Base-by-base conservation (phyloP, 306 rosid genomes). In the Castanea crenata region DNA sequence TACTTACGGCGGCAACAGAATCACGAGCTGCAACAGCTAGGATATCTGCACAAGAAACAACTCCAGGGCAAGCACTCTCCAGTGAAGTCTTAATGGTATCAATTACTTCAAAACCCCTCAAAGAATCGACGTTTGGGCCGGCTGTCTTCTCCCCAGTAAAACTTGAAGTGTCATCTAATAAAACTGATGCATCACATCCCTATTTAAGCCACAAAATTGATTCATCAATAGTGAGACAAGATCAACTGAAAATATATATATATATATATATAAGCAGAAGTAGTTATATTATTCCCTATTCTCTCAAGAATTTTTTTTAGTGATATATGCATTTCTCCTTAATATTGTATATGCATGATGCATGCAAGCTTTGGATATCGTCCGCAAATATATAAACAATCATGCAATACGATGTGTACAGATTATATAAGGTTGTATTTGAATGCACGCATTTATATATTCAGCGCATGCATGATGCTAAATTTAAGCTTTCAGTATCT, bases 141-240 rank as follows among this genome's bases (percentile, higher is more conserved):
- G 97, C 94, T 70, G 94, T 83, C 51, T 92, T 88, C 81, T 92
- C 94, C 72, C 97, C 94, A 0, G 86, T 88, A 29, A 89, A 84
- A 84, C 72, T 80, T 6, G 89, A 78, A 8, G 93, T 92, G 88
- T 92, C 97, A 75, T 92, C 93, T 62, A 90, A 73, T 11, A 92
- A 70, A 55, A 90, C 86, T 25, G 97, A 92, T 77, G 89, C 94
- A 82, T 92, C 97, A 73, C 93, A 92, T 71, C 94, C 97, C 97
- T 92, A 64, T 35, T 68, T 68, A n/a, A n/a, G 16, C 72, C 27
- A 34, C 54, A 11, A 68, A 68, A 23, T 12, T 34, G 18, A 68
- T 34, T 21, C n/a, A 35, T 67, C 72, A 67, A 35, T 67, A 2
- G 54, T 49, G 54, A 49, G 54, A 49, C 54, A 13, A 49, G 54